Conservation (phyloP, 2,329 filamentous ascomycete genomes). For the Lasiodiplodia sp. region DNA sequence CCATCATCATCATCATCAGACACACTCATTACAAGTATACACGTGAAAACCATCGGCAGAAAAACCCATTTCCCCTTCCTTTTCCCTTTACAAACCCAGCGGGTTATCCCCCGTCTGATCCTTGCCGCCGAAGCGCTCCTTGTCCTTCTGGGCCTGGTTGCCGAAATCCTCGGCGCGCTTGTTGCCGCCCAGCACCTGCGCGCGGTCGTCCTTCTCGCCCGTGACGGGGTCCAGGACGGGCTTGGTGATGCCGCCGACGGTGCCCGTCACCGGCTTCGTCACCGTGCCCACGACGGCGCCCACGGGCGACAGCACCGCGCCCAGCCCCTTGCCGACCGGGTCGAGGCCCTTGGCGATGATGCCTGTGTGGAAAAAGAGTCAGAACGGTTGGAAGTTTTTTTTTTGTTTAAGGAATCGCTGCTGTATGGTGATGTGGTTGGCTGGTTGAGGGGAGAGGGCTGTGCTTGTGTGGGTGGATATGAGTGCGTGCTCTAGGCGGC, state of each 20-base stretch:
- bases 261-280: constrained; percentile 46
- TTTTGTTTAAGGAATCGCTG: too few relatives aligned
- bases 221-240: constrained; percentile 45
- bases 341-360: constrained; percentile 32
- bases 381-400: too few relatives aligned
- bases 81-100: constrained; percentile 39
- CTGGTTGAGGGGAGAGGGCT: background rate
- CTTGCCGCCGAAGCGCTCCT: constrained; percentile 48
- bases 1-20: background rate
- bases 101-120: constrained; percentile 50
- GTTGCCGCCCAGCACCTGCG: constrained; percentile 47
- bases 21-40: background rate
- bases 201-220: constrained; percentile 45
- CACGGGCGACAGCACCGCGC: constrained; percentile 48
- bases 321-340: constrained; percentile 44
- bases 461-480: background rate
- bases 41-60: background rate
- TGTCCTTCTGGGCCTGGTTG: constrained; percentile 35
- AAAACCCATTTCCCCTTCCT: background rate
- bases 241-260: constrained; percentile 46
- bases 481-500: background rate
- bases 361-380: constrained; percentile 21
- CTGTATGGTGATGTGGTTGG: background rate
- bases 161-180: constrained; percentile 40
- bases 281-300: constrained; percentile 48